Percentiles rank a stretch among this genome's conserved stretches.
Conservation (phyloP, 2,329 filamentous ascomycete species). For the Fusarium zealandicum region DNA sequence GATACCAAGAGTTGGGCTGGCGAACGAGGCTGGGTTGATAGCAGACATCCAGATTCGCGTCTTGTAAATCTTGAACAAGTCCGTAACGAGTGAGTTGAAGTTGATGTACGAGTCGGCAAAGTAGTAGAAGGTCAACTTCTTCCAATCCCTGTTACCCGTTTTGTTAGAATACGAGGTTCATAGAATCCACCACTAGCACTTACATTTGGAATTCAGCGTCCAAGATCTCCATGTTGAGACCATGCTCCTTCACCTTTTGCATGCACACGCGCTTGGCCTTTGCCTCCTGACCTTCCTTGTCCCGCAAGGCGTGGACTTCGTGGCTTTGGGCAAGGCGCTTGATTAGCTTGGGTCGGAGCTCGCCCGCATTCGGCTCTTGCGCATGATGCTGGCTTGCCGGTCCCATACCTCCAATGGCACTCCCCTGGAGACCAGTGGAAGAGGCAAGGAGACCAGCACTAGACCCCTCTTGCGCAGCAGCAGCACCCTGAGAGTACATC, state of each 20-base stretch:
- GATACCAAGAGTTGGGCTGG: slow-evolving; percentile 75
- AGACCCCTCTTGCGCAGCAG: slow-evolving; percentile 65
- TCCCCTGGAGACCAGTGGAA: slow-evolving; percentile 69
- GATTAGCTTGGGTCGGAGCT: slow-evolving; percentile 95
- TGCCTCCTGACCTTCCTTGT: slow-evolving; percentile 97
- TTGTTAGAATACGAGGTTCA: slow-evolving; percentile 12
- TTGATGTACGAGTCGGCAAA: slow-evolving; percentile 98
- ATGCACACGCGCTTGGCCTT: slow-evolving; percentile 97
- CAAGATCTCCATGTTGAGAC: slow-evolving; percentile 96
- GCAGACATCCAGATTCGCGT: slow-evolving; percentile 99
- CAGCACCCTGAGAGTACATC: slow-evolving; percentile 91
- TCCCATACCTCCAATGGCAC: slow-evolving; percentile 80
- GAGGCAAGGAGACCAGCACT: slow-evolving; percentile 69
- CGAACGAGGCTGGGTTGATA: slow-evolving; percentile 96
- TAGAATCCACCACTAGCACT: slow-evolving; percentile 49
- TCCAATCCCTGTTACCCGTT: slow-evolving; percentile 78
- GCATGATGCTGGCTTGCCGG: slow-evolving; percentile 75
- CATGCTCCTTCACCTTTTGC: slow-evolving; percentile 94
- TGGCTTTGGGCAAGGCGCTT: slow-evolving; percentile 92
- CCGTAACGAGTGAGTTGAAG: slow-evolving; percentile 96
- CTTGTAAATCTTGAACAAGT: slow-evolving; percentile 99
- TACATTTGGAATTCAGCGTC: slow-evolving; percentile 99
- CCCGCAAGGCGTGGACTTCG: slow-evolving; percentile 85
- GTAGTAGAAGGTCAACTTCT: slow-evolving; percentile 99
- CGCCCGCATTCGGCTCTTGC: slow-evolving; percentile 73